Conservation (phyloP, 306 rosid species). For the Vigna unguiculata region DNA sequence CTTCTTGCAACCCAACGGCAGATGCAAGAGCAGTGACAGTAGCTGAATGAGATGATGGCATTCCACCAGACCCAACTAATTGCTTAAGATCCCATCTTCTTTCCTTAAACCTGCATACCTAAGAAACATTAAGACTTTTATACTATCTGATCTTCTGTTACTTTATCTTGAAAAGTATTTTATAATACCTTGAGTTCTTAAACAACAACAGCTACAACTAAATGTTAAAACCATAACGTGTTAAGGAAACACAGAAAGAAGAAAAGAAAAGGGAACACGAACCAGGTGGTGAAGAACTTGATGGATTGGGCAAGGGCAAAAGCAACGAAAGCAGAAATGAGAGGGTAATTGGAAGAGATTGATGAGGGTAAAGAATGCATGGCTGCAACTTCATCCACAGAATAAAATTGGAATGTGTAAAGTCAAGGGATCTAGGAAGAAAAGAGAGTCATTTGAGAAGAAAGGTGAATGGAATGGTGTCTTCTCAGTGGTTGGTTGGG, state of each 20-base stretch:
- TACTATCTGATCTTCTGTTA: not conserved
- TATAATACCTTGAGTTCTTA: too few species aligned
- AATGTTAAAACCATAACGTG: not conserved
- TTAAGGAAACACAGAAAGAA: not conserved
- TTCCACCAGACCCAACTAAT: conserved; percentile 86
- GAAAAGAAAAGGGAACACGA: conserved; percentile 42
- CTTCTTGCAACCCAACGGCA: conserved; percentile 80
- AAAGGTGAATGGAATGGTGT: not conserved
- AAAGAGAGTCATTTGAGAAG: conserved; percentile 7
- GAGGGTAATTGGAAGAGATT: conserved; percentile 65
- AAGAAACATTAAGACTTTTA: conserved; percentile 57
- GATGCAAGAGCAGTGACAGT: conserved; percentile 89
- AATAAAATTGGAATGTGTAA: not conserved
- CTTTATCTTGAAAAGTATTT: not conserved
- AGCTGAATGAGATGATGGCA: conserved; percentile 95
- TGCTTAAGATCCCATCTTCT: conserved; percentile 75
- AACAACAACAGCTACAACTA: conserved; percentile 6
- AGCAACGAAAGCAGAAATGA: conserved; percentile 65
- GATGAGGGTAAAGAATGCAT: conserved; percentile 45
- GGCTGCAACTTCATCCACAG: conserved; percentile 41
- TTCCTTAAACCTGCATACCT: conserved; percentile 80
- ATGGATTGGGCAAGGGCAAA: conserved; percentile 63
- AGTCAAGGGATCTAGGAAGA: not conserved
- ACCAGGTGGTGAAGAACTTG: conserved; percentile 77
- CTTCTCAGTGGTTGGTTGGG: not conserved